A percentile compares a stretch with the other conserved stretches of the same genome.
Evolutionary conservation across 2,329 filamentous ascomycete genomes (phyloP).

Genomic region (Onygenales sp.): DNA sequence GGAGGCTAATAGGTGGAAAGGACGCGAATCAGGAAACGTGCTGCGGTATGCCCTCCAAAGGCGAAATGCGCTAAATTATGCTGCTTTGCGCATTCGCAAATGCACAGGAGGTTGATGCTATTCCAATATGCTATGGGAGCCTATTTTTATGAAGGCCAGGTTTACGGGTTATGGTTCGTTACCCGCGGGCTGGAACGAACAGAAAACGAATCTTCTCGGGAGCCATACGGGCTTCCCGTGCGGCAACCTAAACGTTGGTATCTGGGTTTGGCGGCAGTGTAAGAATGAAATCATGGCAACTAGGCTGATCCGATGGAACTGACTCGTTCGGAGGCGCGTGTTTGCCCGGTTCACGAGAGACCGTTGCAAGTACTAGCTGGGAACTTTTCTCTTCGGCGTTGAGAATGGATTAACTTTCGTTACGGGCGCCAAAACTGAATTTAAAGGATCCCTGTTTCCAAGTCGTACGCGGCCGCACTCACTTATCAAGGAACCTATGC

Average conservation of each 20-base stretch:
- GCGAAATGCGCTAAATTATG: too few species aligned
- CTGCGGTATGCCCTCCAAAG: too few species aligned
- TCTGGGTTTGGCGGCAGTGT: not conserved
- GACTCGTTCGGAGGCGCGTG: not conserved
- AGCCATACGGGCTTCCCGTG: not conserved
- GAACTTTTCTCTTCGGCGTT: not conserved
- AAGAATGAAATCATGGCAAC: not conserved
- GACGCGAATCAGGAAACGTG: not conserved
- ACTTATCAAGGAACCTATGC: not conserved
- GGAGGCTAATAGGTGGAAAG: not conserved
- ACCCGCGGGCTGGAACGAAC: not conserved
- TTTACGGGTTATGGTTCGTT: not conserved
- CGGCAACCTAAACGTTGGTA: not conserved
- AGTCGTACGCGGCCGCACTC: not conserved
- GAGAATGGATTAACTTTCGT: not conserved
- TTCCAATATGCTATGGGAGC: not conserved
- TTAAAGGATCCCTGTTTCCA: not conserved
- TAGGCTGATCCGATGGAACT: not conserved
- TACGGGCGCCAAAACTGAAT: not conserved
- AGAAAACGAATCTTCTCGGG: not conserved
- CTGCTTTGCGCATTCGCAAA: not conserved
- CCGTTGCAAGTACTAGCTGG: not conserved
- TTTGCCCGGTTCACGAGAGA: not conserved
- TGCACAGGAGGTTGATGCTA: not conserved
- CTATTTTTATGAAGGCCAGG: not conserved